Evolutionary conservation across 495 filamentous ascomycete genomes (phyloP).

Genomic region (Bacidia rubella): DNA sequence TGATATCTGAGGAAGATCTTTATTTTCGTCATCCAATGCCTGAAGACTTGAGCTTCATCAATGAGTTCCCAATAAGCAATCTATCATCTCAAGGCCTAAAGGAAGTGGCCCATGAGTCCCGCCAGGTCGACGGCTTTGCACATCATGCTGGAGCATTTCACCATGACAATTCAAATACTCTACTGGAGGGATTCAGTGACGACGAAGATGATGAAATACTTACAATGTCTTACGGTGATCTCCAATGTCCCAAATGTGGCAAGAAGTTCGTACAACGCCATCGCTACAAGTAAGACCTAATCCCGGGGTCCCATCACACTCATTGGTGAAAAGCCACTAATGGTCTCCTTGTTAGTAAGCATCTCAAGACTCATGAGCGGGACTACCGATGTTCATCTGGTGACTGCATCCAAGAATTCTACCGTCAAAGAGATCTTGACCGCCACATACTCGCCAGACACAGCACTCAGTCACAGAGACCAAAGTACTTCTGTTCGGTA

Average conservation of each 20-base stretch:
- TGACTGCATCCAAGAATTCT: not conserved
- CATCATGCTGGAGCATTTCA: no score
- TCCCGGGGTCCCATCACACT: no score
- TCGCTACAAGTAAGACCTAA: not conserved
- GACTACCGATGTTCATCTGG: not conserved
- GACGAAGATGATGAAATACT: not conserved
- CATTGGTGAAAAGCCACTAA: no score
- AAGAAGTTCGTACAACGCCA: not conserved
- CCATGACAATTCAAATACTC: no score
- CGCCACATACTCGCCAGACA: constrained; percentile 3
- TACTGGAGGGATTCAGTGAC: not conserved
- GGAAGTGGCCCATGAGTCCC: no score
- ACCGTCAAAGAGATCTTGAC: not conserved
- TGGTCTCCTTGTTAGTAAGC: no score
- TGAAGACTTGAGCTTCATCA: no score
- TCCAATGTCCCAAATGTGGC: not conserved
- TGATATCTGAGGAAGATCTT: no score
- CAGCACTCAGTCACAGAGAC: not conserved
- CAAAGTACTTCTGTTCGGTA: not conserved
- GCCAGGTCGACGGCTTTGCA: no score
- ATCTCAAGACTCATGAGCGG: constrained; percentile 4
- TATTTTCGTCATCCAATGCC: no score
- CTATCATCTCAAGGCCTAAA: no score
- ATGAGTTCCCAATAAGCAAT: no score
- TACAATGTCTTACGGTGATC: not conserved